Percentiles rank a stretch among this genome's conserved stretches.
Conservation (phyloP, 768 basidiomycete species). For the Cubamyces sp. region DNA sequence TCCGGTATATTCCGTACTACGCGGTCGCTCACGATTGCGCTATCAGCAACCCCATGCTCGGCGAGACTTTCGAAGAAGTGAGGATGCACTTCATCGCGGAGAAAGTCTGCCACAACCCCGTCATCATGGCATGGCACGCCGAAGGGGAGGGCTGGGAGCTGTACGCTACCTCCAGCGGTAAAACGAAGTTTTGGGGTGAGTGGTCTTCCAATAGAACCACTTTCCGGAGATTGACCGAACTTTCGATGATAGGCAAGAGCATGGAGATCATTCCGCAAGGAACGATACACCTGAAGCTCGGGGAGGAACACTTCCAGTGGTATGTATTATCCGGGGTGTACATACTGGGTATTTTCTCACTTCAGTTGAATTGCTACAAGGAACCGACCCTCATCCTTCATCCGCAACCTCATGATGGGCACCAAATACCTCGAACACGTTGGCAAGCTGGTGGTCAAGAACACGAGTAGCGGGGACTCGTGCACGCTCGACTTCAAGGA, state of each 20-base stretch:
- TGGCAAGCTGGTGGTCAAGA: constrained; percentile 78
- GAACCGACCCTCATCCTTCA: constrained; percentile 87
- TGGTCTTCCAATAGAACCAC: constrained; percentile 28
- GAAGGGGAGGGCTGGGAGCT: constrained; percentile 80
- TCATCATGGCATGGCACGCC: constrained; percentile 85
- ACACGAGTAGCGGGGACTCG: constrained; percentile 53
- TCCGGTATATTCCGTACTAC: neutral
- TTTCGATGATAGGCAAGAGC: constrained; percentile 67
- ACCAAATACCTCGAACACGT: constrained; percentile 89
- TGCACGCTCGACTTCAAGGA: constrained; percentile 88
- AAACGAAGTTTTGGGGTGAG: constrained; percentile 90
- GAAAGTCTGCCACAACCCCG: constrained; percentile 85
- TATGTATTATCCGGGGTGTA: constrained; percentile 35
- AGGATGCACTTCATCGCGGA: constrained; percentile 85
- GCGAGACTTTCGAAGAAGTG: constrained; percentile 84
- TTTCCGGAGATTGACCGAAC: constrained; percentile 27
- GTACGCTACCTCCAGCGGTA: constrained; percentile 75
- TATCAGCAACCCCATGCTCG: constrained; percentile 81
- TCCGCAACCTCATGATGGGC: constrained; percentile 88
- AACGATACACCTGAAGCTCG: constrained; percentile 66
- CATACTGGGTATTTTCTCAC: neutral
- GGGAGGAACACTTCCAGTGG: constrained; percentile 74
- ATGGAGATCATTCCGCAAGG: constrained; percentile 86
- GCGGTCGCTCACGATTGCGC: constrained; percentile 3
- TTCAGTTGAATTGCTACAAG: constrained; percentile 44